Percentiles rank a stretch among this genome's conserved stretches.
phyloP scores from a whole-genome alignment of 2,329 filamentous ascomycete genomes.

The Aplosporella prunicola region DNA sequence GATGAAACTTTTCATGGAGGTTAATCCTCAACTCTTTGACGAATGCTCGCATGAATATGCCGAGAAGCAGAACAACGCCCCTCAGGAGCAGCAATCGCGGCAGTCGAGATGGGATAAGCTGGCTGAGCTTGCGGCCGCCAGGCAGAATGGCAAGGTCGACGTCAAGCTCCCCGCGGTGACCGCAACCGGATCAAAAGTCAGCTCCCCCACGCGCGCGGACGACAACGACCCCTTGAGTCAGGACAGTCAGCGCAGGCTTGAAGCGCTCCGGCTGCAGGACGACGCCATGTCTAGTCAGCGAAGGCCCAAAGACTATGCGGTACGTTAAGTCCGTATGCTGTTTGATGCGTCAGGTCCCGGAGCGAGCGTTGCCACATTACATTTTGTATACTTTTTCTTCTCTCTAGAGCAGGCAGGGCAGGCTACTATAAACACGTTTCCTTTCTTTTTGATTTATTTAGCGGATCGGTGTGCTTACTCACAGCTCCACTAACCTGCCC shows the following conservation, averaged over 20 bases:
- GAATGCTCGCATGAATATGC: conserved; percentile 98
- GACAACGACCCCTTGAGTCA: conserved; percentile 74
- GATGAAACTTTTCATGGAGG: conserved; percentile 99
- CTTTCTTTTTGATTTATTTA: conserved; percentile 21
- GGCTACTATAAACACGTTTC: conserved; percentile 6
- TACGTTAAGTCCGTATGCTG: conserved; percentile 33
- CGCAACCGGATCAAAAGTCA: conserved; percentile 23
- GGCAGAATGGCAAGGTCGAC: conserved; percentile 41
- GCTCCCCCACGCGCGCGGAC: conserved; percentile 45
- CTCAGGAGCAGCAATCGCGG: conserved; percentile 70
- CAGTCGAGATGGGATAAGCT: conserved; percentile 86
- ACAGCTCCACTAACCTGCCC: conserved; percentile 18
- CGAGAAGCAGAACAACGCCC: conserved; percentile 85
- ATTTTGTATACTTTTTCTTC: conserved; percentile 30
- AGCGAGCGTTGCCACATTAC: conserved; percentile 24
- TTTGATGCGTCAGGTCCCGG: conserved; percentile 17
- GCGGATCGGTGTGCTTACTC: conserved; percentile 29
- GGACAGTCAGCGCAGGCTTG: conserved; percentile 76
- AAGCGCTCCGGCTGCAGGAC: conserved; percentile 85
- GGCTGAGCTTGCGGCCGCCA: conserved; percentile 66
- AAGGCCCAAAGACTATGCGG: conserved; percentile 32
- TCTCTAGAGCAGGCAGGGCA: too few relatives aligned
- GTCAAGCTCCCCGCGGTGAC: conserved; percentile 15
- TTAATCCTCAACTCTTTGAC: conserved; percentile 95
- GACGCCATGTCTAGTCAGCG: conserved; percentile 37